Evolutionary conservation across 1,284 basidiomycete species (phyloP).

Genomic region (Calocybe gambosa): DNA sequence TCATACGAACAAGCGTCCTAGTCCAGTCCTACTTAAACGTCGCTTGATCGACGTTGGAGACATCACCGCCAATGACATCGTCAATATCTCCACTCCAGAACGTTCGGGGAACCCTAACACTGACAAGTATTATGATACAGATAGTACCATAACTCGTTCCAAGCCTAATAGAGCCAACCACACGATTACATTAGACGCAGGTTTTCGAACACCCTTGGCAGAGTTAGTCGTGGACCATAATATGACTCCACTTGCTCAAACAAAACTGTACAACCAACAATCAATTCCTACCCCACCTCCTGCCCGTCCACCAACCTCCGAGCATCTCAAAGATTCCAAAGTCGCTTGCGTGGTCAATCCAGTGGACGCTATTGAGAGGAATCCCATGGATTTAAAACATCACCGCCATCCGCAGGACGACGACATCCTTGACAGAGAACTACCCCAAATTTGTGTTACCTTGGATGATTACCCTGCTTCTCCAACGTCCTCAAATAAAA

Average conservation of each 20-base stretch:
- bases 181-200: constrained; percentile 12
- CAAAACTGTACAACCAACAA: constrained; percentile 23
- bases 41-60: constrained; percentile 59
- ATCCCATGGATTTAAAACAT: constrained; percentile 13
- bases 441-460: constrained; percentile 13
- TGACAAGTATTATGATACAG: background rate
- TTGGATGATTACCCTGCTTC: background rate
- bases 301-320: constrained; percentile 9
- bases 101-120: background rate
- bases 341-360: constrained; percentile 15
- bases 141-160: constrained; percentile 9
- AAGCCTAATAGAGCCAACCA: constrained; percentile 1
- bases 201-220: constrained; percentile 29
- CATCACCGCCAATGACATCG: constrained; percentile 31
- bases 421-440: constrained; percentile 1
- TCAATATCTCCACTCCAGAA: constrained; percentile 16
- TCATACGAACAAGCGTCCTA: constrained; percentile 29
- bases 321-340: constrained; percentile 4
- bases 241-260: constrained; percentile 25
- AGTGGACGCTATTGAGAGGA: constrained; percentile 14
- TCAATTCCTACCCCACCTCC: constrained; percentile 17
- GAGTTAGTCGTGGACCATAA: constrained; percentile 28
- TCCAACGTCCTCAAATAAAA: background rate
- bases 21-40: constrained; percentile 35
- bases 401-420: constrained; percentile 7